Base-by-base conservation (phyloP, 2,329 filamentous ascomycete species). In the Diaporthe sp. region DNA sequence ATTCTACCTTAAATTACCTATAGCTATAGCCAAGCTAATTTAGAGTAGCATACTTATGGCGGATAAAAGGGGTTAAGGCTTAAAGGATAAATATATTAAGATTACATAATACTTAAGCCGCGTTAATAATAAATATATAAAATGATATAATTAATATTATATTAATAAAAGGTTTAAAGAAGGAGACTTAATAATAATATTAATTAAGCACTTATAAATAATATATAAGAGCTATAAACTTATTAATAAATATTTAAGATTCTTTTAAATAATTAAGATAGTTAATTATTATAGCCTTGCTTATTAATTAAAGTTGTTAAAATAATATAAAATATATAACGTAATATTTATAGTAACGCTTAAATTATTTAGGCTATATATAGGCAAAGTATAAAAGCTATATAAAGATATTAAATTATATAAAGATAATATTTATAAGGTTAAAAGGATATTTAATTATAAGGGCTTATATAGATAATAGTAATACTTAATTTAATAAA, bases 401-500 rank as follows among this genome's bases (percentile, higher is more conserved):
- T 34, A 58, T 9, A 22, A 37, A 4, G 34, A 34, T 34, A 34
- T 34, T 34, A 34, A 34, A 8, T 8, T 34, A 34, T 34, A 34
- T 34, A 34, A 34, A 34, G 34, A 34, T 34, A 37, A 58, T 58
- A 58, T 58, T 34, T 58, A 22, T 58, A 58, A 57, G 7, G 15
- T 57, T 31, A 8, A 57, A 17, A 17, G 4, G 17, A 57, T 57
- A 57, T 2, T 57, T 37, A 37, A 22, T 2, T 22, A 58, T 4
- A 37, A 58, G 3, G 10, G 10, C 0, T 22, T 37, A 8, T 37
- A 58, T 22, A 37, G 22, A 22, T 34, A 58, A 34, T 37, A 22
- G 9, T 58, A 58, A 58, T 58, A 58, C 12, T 58, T 58, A 19
- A 58, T 58, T 34, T 58, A 58, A 58, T 58, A 37, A 58, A 57